Percentiles rank a stretch among this genome's conserved stretches.
Conservation (phyloP, 805 yeast genomes). For the Candida verbasci region DNA sequence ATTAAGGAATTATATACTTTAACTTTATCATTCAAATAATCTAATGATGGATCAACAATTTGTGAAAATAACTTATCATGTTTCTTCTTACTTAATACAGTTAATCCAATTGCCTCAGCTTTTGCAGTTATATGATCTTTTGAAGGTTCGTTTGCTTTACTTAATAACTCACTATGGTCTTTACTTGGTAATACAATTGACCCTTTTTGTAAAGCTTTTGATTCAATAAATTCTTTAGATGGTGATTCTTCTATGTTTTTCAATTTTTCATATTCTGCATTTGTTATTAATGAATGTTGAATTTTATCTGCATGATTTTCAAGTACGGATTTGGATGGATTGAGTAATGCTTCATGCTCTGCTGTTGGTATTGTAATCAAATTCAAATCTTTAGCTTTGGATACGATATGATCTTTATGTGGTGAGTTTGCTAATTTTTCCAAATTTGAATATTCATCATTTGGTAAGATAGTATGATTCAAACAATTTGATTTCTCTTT, state of each 20-base stretch:
- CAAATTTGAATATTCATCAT: slow-evolving; percentile 11
- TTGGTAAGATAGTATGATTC: slow-evolving; percentile 2
- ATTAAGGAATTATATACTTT: slow-evolving; percentile 10
- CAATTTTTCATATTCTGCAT: slow-evolving; percentile 12
- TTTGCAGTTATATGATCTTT: slow-evolving; percentile 21
- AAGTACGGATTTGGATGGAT: slow-evolving; percentile 2
- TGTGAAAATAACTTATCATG: slow-evolving; percentile 9
- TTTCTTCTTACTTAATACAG: slow-evolving; percentile 13
- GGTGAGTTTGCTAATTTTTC: slow-evolving; percentile 21
- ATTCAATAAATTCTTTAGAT: slow-evolving; percentile 15
- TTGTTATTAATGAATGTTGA: slow-evolving; percentile 16
- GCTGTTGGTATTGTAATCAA: slow-evolving; percentile 16
- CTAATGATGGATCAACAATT: slow-evolving; percentile 15
- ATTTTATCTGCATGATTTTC: slow-evolving; percentile 9
- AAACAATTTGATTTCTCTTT: slow-evolving; percentile 6
- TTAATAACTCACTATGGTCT: slow-evolving; percentile 12
- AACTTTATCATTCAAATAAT: slow-evolving; percentile 15
- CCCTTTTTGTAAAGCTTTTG: slow-evolving; percentile 9
- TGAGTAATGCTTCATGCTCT: slow-evolving; percentile 8
- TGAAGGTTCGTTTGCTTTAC: slow-evolving; percentile 10
- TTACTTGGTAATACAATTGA: slow-evolving; percentile 10
- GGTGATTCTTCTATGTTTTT: slow-evolving; percentile 7
- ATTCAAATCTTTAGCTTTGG: slow-evolving; percentile 16
- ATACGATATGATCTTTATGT: slow-evolving; percentile 15
- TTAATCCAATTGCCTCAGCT: slow-evolving; percentile 12